Base-by-base conservation (phyloP, 805 yeast genomes). In the Debaryomyces castellii region DNA sequence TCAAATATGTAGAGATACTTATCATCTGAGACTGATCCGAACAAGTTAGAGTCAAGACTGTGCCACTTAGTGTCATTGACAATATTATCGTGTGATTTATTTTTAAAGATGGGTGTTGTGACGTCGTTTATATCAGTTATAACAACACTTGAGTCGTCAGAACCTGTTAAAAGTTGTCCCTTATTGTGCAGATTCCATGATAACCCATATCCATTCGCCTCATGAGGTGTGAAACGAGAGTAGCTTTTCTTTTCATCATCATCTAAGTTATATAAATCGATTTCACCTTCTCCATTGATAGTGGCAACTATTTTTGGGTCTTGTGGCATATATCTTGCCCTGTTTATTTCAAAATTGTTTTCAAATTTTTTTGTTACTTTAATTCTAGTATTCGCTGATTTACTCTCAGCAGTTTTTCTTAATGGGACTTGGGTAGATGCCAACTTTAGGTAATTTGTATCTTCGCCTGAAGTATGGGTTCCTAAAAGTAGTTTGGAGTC, bases 1-100 rank as follows among this genome's bases (percentile, higher is more conserved):
- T 87, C 95, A 50, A 71, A 80, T 14, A 85, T 56, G 25, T 71
- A 65, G 43, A 84, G 68, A 16, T 71, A 66, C 42, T 73, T 74
- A 59, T 87, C 95, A 50, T 87, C 96, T 8, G 89, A 82, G 0
- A 85, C 92, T 2, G 89, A 76, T 0, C 87, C 94, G 61, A 85
- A 80, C 2, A 80, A 35, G 47, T 74, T 67, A 20, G 66, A 68
- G 36, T 77, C 71, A 44, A 75, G 71, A 21, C 67, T 60, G 54
- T 85, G 87, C 89, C 91, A 87, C 64, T 83, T 80, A 17, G 82
- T 85, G 55, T 87, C 94, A 55, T 87, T 87, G 11, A 87, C 89
- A 28, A 84, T 82, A 51, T 80, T 83, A 0, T 60, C 53, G 51
- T 85, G 89, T 6, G 51, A 45, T 5, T 48, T 44, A 36, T 58